Evolutionary conservation across 1,284 basidiomycete genomes (phyloP).

Genomic region (Sporisorium graminicola): DNA sequence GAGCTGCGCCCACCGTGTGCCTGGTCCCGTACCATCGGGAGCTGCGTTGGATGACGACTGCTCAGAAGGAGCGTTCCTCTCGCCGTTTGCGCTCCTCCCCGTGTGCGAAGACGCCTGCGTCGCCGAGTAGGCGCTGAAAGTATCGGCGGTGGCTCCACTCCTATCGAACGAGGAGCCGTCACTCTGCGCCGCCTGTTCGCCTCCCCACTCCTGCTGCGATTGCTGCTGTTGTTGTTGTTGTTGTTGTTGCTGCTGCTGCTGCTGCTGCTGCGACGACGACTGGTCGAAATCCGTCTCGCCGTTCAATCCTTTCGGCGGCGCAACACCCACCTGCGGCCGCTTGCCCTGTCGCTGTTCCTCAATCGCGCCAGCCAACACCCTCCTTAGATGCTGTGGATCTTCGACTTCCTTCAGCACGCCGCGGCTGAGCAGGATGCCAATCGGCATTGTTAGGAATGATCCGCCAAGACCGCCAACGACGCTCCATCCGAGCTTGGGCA

Average conservation of each 20-base stretch:
- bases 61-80: background rate
- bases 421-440: slow-evolving; percentile 33
- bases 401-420: slow-evolving; percentile 36
- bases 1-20: slow-evolving; percentile 49
- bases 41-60: background rate
- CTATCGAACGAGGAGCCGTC: slow-evolving; percentile 10
- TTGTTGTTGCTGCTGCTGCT: no score
- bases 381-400: slow-evolving; percentile 49
- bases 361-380: slow-evolving; percentile 37
- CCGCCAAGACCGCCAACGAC: slow-evolving; percentile 42
- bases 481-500: slow-evolving; percentile 27
- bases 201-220: slow-evolving; percentile 43
- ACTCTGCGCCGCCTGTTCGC: slow-evolving; percentile 19
- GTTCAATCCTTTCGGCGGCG: slow-evolving; percentile 35
- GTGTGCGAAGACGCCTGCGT: slow-evolving; percentile 7
- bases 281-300: slow-evolving; percentile 31
- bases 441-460: slow-evolving; percentile 40
- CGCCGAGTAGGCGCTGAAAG: slow-evolving; percentile 23
- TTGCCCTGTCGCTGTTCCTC: slow-evolving; percentile 41
- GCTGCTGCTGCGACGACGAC: slow-evolving; percentile 10
- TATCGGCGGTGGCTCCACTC: slow-evolving; percentile 1
- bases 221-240: no score
- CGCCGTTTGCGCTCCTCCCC: background rate
- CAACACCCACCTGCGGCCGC: slow-evolving; percentile 32
- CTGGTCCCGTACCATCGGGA: slow-evolving; percentile 36